Evolutionary conservation across 371 early-diverging fungal species (phyloP).

Genomic region (Polyrhizophydium stewartii): DNA sequence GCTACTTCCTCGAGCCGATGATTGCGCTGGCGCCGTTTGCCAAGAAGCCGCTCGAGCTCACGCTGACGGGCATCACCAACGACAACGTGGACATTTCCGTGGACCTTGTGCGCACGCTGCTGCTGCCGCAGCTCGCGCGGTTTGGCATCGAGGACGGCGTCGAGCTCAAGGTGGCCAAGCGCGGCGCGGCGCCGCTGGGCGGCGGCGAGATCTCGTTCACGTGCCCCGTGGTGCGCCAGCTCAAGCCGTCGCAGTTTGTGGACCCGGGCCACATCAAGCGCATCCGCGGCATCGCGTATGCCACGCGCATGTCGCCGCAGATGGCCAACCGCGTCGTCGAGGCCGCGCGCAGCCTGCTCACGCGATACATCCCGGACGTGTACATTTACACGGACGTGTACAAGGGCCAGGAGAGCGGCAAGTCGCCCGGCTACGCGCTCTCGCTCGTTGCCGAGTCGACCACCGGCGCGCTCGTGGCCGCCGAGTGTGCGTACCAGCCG

Average conservation of each 20-base stretch:
- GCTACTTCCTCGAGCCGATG: conserved; percentile 89
- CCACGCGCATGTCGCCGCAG: conserved; percentile 91
- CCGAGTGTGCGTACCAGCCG: conserved; percentile 62
- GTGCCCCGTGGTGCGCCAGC: conserved; percentile 74
- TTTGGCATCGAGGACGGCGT: conserved; percentile 82
- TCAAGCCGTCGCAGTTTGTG: conserved; percentile 74
- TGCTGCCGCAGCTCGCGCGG: conserved; percentile 73
- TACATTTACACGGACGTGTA: conserved; percentile 96
- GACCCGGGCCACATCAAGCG: conserved; percentile 86
- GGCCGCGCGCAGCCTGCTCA: conserved; percentile 76
- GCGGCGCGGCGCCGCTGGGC: conserved; percentile 94
- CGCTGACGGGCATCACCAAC: conserved; percentile 88
- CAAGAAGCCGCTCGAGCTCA: conserved; percentile 73
- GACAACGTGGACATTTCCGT: conserved; percentile 73
- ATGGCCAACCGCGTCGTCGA: conserved; percentile 92
- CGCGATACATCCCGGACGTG: conserved; percentile 89
- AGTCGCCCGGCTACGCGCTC: conserved; percentile 89
- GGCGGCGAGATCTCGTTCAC: conserved; percentile 89
- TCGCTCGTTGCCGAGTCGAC: conserved; percentile 90
- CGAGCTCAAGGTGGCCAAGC: conserved; percentile 75
- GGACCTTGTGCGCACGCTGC: conserved; percentile 87
- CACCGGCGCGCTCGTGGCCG: conserved; percentile 73
- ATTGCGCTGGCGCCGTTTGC: conserved; percentile 91
- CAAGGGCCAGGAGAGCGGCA: conserved; percentile 90
- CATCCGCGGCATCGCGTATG: conserved; percentile 93